A percentile compares a stretch with the other conserved stretches of the same genome.
Evolutionary conservation across 2,329 filamentous ascomycete species (phyloP).

Genomic region (Pezicula radicicola): DNA sequence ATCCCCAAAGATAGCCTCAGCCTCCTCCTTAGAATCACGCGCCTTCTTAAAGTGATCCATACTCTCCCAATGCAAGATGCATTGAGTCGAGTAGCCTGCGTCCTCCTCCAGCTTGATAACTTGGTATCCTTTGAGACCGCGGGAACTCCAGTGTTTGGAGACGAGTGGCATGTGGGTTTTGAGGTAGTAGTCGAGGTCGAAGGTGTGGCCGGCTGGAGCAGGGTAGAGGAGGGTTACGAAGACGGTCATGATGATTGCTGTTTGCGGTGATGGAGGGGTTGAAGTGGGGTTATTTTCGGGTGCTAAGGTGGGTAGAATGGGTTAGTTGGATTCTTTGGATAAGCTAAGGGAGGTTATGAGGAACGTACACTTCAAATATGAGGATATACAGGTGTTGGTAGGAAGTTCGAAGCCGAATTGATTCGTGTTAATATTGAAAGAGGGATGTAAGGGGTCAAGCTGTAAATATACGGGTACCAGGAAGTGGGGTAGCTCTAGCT

Average conservation of each 20-base stretch:
- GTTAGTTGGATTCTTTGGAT: too few species aligned
- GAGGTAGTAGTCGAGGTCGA: background rate
- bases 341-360: too few species aligned
- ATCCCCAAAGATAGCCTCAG: background rate
- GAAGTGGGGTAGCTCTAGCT: too few species aligned
- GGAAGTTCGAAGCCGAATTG: too few species aligned
- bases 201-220: background rate
- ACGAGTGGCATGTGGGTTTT: background rate
- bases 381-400: too few species aligned
- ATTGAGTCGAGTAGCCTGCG: background rate
- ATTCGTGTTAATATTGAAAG: too few species aligned
- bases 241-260: background rate
- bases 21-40: background rate
- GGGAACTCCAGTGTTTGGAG: background rate
- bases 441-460: too few species aligned
- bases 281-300: too few species aligned
- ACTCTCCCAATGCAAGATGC: background rate
- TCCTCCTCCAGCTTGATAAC: background rate
- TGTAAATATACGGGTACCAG: too few species aligned
- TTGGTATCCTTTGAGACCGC: background rate
- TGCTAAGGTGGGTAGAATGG: too few species aligned
- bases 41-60: background rate
- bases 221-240: background rate
- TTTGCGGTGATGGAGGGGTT: too few species aligned
- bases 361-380: too few species aligned